These are phyloP conservation scores for Edaphochlamys debaryana DNA, from an alignment of 139 green algal genomes.

Conservation along the genomic window DNA sequence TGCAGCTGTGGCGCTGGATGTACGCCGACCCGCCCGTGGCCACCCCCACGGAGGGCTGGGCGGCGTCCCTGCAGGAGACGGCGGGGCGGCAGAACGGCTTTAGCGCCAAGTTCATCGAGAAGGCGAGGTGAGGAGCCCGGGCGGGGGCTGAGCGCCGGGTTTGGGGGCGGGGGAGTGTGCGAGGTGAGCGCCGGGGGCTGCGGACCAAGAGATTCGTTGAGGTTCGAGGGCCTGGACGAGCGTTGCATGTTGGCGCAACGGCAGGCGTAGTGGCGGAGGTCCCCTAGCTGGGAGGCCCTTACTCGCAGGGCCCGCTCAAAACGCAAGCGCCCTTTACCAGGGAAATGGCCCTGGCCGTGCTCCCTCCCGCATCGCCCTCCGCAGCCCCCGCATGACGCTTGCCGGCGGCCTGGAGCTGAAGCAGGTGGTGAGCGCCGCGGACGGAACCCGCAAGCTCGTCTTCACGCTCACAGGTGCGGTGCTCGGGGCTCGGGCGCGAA, in stretches of 20 bases:
- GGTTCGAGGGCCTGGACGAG: too few relatives aligned
- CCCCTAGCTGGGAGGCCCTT: too few relatives aligned
- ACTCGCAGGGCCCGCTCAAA: too few relatives aligned
- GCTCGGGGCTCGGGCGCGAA: too few relatives aligned
- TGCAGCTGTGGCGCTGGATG: constrained; percentile 89
- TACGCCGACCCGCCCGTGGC: constrained; percentile 68
- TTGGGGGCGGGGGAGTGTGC: too few relatives aligned
- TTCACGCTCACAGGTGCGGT: constrained; percentile 68
- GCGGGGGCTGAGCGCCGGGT: too few relatives aligned
- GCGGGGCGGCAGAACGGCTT: constrained; percentile 66
- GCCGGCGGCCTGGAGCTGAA: constrained; percentile 75
- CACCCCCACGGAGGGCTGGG: too few relatives aligned
- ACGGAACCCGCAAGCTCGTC: constrained; percentile 87
- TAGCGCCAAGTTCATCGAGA: constrained; percentile 63
- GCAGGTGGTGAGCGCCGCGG: constrained; percentile 57
- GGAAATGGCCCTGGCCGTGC: not conserved
- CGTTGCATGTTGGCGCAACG: too few relatives aligned
- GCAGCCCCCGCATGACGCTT: constrained; percentile 55
- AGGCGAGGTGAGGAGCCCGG: constrained; percentile 28
- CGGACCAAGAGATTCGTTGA: too few relatives aligned
- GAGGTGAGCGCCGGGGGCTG: too few relatives aligned
- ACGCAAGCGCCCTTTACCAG: too few relatives aligned
- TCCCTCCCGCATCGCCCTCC: not conserved
- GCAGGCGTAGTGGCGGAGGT: too few relatives aligned
- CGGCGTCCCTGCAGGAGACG: constrained; percentile 59